These are phyloP conservation scores for Boletus sensibilis DNA, from an alignment of 768 basidiomycete genomes.

Conservation along the genomic window DNA sequence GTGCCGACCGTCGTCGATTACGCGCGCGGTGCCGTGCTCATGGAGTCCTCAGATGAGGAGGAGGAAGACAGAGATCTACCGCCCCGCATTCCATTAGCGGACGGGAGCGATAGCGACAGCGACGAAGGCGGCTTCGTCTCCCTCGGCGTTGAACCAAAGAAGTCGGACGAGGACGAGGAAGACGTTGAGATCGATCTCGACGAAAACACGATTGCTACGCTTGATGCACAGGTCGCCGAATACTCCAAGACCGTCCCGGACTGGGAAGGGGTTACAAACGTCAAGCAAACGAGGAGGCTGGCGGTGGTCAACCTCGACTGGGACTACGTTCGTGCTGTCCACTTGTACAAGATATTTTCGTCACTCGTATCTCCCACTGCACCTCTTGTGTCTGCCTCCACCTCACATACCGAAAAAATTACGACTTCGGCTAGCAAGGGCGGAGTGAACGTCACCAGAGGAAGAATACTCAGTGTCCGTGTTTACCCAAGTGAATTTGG, in stretches of 20 bases:
- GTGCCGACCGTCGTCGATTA: constrained; percentile 57
- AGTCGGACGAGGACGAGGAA: constrained; percentile 33
- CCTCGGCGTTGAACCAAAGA: constrained; percentile 43
- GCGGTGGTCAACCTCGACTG: constrained; percentile 97
- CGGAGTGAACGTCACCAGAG: constrained; percentile 43
- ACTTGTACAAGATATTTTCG: constrained; percentile 90
- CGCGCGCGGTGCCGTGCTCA: constrained; percentile 84
- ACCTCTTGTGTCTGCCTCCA: constrained; percentile 36
- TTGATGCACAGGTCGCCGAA: constrained; percentile 71
- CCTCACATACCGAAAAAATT: constrained; percentile 19
- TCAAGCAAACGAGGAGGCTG: constrained; percentile 60
- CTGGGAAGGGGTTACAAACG: constrained; percentile 41
- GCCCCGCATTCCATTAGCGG: constrained; percentile 16
- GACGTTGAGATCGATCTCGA: constrained; percentile 73
- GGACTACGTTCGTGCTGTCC: constrained; percentile 89
- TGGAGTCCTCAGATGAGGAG: constrained; percentile 87
- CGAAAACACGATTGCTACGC: constrained; percentile 67
- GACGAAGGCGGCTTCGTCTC: constrained; percentile 50
- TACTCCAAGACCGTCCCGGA: constrained; percentile 51
- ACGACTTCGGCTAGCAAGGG: constrained; percentile 7
- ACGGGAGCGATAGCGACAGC: constrained; percentile 47
- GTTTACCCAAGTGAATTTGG: constrained; percentile 96
- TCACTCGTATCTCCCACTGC: constrained; percentile 73
- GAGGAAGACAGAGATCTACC: constrained; percentile 34
- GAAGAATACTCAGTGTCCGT: constrained; percentile 71